Percentiles rank a stretch among this genome's conserved stretches.
phyloP scores from a whole-genome alignment of 768 basidiomycete species.

The Russula sp. region DNA sequence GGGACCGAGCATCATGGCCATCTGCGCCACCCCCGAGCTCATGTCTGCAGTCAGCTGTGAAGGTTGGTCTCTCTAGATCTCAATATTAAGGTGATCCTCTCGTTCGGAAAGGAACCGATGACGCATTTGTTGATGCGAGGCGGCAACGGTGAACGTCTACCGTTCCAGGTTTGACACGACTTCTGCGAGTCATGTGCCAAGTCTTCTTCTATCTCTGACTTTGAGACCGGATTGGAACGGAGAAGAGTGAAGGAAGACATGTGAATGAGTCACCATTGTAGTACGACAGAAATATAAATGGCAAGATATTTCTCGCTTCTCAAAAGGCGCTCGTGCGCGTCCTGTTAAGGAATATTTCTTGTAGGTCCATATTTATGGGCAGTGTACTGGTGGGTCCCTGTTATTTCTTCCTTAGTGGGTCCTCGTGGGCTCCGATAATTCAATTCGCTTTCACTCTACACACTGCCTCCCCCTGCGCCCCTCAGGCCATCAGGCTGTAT shows the following conservation, averaged over 20 bases:
- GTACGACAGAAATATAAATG: background rate
- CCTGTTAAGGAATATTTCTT: background rate
- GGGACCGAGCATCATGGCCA: background rate
- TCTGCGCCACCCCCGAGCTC: background rate
- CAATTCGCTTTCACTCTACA: background rate
- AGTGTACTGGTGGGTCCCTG: conserved; percentile 1
- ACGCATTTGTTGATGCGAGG: background rate
- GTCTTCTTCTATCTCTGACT: conserved; percentile 1
- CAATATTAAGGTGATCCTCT: background rate
- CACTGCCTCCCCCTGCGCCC: background rate
- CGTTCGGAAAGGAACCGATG: conserved; percentile 15
- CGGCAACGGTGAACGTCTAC: background rate
- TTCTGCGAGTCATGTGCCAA: conserved; percentile 8
- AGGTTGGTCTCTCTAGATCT: background rate
- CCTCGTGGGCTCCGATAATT: background rate
- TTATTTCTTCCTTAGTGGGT: background rate
- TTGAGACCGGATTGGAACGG: background rate
- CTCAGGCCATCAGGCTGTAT: background rate
- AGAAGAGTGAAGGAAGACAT: background rate
- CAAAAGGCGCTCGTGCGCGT: no score
- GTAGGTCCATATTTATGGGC: conserved; percentile 11
- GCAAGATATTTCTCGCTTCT: background rate
- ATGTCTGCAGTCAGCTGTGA: background rate
- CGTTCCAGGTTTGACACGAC: conserved; percentile 8
- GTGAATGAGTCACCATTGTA: background rate